Conservation (phyloP, 306 rosid genomes). For the Casuarina glauca region DNA sequence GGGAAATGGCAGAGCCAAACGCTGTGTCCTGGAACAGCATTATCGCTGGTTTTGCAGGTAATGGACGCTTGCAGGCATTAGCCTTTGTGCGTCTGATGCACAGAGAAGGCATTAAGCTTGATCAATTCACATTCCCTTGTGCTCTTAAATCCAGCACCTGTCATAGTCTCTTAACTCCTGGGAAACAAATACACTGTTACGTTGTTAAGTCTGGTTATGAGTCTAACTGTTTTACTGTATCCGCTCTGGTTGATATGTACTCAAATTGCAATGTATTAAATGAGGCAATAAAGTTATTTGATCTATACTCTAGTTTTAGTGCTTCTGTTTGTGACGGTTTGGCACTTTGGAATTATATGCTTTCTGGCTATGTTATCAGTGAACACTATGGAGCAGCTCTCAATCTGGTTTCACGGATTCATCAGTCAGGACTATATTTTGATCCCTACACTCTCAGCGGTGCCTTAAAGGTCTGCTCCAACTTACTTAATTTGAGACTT, state of each 20-base stretch:
- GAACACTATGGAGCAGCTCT: constrained; percentile 49
- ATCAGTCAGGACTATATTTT: constrained; percentile 49
- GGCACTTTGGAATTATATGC: constrained; percentile 78
- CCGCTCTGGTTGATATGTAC: constrained; percentile 86
- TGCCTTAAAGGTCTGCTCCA: constrained; percentile 67
- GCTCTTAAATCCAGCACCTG: constrained; percentile 61
- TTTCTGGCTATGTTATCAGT: constrained; percentile 67
- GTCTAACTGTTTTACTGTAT: constrained; percentile 51
- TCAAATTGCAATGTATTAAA: constrained; percentile 55
- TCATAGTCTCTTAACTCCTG: constrained; percentile 38
- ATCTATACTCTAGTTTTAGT: constrained; percentile 33
- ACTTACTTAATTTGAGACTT: constrained; percentile 47
- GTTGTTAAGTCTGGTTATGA: constrained; percentile 63
- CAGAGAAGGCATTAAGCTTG: constrained; percentile 50
- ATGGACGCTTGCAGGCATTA: constrained; percentile 41
- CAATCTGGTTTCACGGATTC: constrained; percentile 43
- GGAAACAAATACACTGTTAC: constrained; percentile 68
- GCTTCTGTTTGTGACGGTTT: constrained; percentile 43
- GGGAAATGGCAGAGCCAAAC: constrained; percentile 62
- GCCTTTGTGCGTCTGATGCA: constrained; percentile 67
- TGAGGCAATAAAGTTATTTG: constrained; percentile 55
- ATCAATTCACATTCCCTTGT: constrained; percentile 71
- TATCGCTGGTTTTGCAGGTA: constrained; percentile 64
- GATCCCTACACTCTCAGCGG: constrained; percentile 68
- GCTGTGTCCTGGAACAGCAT: constrained; percentile 78